Evolutionary conservation across 306 rosid genomes (phyloP), one percentile per base, ranked within the genome.

Genomic region (Rosa rugosa): DNA sequence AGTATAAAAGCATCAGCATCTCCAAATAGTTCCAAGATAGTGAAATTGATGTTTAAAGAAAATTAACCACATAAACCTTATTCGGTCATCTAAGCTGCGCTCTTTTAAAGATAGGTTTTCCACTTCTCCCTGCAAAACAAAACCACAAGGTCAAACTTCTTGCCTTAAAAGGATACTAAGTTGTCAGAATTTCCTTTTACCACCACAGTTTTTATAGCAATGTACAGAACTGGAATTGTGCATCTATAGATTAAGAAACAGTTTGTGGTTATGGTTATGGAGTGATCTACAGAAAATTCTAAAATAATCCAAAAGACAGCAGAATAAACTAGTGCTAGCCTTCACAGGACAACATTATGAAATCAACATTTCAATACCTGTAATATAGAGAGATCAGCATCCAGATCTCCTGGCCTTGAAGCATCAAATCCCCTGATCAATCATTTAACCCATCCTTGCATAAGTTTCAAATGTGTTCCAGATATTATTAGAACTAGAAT

Each of bases 121-220:
- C 82, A 93, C 92, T 78, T 96, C 99, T 44, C 75, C 91, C 99
- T 96, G 96, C 92, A 95, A 76, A 78, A 86, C 38, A 88, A 79
- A 82, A 70, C 76, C 75, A 59, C 83, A 62, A 56, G 71, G 82
- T 79, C 71, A 87, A 79, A 73, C 71, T 64, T 75, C 65, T 42
- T 68, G 77, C 42, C 22, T 14, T 23, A 23, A 75, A 62, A 72
- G 74, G 41, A 20, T 74, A 80, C 71, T 69, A 69, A 53, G 31
- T 46, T 45, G 44, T 63, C 46, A 46, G 0, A 11, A 27, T 75
- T 44, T 31, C 46, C 77, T 62, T 9, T 75, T 31, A 44, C 13
- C 46, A 45, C 56, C 56, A 40, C 13, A 34, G 22, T n/a, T 56
- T 73, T 73, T 8, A 18, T 4, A 56, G 67, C 38, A 72, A 51